Evolutionary conservation across 306 rosid species (phyloP).

Genomic region (Alnus rubra): DNA sequence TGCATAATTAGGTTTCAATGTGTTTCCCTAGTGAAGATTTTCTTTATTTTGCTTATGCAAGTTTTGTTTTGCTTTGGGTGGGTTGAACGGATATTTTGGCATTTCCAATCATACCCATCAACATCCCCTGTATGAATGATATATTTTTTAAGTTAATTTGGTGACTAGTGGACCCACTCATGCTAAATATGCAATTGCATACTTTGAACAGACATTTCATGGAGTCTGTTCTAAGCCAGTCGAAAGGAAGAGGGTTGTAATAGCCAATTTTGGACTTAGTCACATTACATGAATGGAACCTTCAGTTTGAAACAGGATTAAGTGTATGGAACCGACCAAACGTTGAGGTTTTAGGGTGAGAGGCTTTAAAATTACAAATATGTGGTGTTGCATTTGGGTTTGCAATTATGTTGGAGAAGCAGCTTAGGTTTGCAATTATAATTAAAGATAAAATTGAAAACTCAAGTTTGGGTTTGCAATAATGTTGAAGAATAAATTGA

Average conservation of each 20-base stretch:
- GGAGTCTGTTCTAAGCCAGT: background rate
- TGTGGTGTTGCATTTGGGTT: too few relatives aligned
- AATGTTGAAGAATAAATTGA: background rate
- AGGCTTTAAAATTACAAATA: too few relatives aligned
- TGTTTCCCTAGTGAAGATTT: background rate
- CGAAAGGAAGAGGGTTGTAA: background rate
- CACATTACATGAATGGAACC: background rate
- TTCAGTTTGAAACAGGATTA: background rate
- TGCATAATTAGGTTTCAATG: background rate
- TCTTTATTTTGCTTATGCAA: background rate
- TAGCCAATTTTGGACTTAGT: background rate
- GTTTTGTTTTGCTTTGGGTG: background rate
- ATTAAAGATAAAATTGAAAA: background rate
- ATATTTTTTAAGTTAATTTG: too few relatives aligned
- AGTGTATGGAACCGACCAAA: too few relatives aligned
- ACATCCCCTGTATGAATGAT: background rate
- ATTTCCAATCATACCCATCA: background rate
- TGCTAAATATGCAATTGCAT: background rate
- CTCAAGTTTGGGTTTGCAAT: background rate
- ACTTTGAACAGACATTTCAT: background rate
- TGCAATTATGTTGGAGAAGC: background rate
- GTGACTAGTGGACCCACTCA: background rate
- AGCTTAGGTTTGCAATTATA: background rate
- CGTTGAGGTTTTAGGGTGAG: too few relatives aligned
- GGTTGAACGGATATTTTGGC: background rate